phyloP scores from a whole-genome alignment of 2,329 filamentous ascomycete species.

The Sclerotinia sclerotiorum region DNA sequence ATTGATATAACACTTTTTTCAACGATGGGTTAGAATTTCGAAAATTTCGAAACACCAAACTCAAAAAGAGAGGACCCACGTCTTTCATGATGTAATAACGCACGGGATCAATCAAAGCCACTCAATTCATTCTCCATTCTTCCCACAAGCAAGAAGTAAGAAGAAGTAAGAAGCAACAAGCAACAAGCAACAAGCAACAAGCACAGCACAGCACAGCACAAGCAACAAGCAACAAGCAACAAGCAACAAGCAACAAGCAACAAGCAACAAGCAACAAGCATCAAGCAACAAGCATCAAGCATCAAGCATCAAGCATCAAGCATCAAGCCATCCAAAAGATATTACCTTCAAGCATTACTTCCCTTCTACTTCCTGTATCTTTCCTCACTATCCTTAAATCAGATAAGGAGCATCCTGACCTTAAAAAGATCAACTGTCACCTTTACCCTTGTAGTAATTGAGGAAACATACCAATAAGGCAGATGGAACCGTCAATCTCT shows the following conservation, averaged over 20 bases:
- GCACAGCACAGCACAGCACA: too few species aligned
- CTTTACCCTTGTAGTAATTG: neutral
- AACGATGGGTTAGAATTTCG: neutral
- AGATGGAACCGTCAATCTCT: constrained; percentile 8
- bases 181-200: neutral
- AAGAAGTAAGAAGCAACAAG: too few species aligned
- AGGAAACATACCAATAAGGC: neutral
- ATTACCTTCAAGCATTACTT: constrained; percentile 6
- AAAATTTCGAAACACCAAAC: constrained; percentile 3
- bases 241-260: too few species aligned
- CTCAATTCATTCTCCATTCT: neutral
- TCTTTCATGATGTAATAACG: constrained; percentile 16
- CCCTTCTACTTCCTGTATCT: neutral
- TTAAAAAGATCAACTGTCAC: neutral
- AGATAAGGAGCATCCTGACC: neutral
- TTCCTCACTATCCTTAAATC: neutral
- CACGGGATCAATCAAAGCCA: constrained; percentile 11
- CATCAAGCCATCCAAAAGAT: too few species aligned
- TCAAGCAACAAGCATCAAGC: neutral
- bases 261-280: too few species aligned
- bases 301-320: constrained; percentile 8
- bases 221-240: neutral
- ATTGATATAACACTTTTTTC: neutral
- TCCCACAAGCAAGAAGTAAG: neutral
- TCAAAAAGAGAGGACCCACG: neutral